Conservation (phyloP, 805 yeast genomes). For the Candida ficus region DNA sequence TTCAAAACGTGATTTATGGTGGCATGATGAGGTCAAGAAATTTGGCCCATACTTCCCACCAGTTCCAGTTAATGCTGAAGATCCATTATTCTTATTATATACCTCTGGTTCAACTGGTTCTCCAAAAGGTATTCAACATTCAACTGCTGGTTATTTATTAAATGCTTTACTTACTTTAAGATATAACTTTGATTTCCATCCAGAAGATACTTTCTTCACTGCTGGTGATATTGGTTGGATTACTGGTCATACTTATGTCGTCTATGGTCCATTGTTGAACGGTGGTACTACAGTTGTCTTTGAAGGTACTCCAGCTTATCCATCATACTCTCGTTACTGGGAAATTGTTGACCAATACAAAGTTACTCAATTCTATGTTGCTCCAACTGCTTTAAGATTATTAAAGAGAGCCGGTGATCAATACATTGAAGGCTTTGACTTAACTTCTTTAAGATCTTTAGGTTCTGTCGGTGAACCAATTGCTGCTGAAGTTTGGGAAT, state of each 20-base stretch:
- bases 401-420: slow-evolving; percentile 69
- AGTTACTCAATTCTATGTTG: slow-evolving; percentile 77
- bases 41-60: slow-evolving; percentile 70
- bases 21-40: slow-evolving; percentile 66
- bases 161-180: slow-evolving; percentile 71
- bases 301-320: slow-evolving; percentile 87
- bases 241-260: slow-evolving; percentile 81
- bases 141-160: slow-evolving; percentile 74
- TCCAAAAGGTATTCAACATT: slow-evolving; percentile 82
- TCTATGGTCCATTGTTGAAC: slow-evolving; percentile 71
- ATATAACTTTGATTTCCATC: slow-evolving; percentile 72
- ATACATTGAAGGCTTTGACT: slow-evolving; percentile 55
- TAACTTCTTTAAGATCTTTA: slow-evolving; percentile 59
- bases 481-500: slow-evolving; percentile 82
- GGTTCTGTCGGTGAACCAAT: slow-evolving; percentile 89
- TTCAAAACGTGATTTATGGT: slow-evolving; percentile 66
- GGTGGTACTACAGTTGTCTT: slow-evolving; percentile 79
- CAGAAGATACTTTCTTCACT: slow-evolving; percentile 70
- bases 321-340: slow-evolving; percentile 77
- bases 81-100: slow-evolving; percentile 73
- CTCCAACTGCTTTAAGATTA: slow-evolving; percentile 78
- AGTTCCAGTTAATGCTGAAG: slow-evolving; percentile 71
- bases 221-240: slow-evolving; percentile 94
- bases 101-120: slow-evolving; percentile 88
- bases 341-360: slow-evolving; percentile 65